phyloP scores from a whole-genome alignment of 768 basidiomycete genomes.

The Mycena chlorophos region DNA sequence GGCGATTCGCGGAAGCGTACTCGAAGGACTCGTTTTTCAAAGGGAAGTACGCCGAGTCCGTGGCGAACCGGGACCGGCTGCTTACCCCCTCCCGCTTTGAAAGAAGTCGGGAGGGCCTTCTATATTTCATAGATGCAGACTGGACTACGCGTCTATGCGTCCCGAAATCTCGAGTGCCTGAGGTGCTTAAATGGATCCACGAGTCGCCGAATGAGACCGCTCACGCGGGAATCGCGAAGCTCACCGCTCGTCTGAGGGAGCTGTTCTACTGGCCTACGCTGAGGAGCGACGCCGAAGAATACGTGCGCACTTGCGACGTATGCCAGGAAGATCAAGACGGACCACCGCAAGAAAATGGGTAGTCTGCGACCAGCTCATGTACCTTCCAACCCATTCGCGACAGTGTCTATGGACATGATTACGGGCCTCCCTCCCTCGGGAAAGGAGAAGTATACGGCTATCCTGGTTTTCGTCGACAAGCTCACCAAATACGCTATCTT shows the following conservation, averaged over 20 bases:
- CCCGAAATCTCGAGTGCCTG: constrained; percentile 20
- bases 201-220: constrained; percentile 6
- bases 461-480: constrained; percentile 30
- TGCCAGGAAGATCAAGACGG: constrained; percentile 14
- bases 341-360: constrained; percentile 9
- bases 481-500: constrained; percentile 37
- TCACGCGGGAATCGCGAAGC: background rate
- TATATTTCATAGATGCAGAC: constrained; percentile 17
- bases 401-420: constrained; percentile 8
- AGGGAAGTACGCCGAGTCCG: background rate
- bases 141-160: constrained; percentile 11
- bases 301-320: background rate
- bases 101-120: background rate
- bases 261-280: constrained; percentile 9
- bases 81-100: constrained; percentile 11
- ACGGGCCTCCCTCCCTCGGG: constrained; percentile 15
- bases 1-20: background rate
- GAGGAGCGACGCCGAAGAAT: constrained; percentile 1
- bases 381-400: constrained; percentile 6
- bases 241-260: background rate
- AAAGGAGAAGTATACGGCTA: constrained; percentile 22
- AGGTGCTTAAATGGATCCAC: constrained; percentile 2
- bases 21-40: background rate
- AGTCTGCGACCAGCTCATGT: constrained; percentile 4
- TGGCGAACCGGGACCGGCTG: background rate